Conservation (phyloP, 441 rosid species). For the Gossypium gossypioides region DNA sequence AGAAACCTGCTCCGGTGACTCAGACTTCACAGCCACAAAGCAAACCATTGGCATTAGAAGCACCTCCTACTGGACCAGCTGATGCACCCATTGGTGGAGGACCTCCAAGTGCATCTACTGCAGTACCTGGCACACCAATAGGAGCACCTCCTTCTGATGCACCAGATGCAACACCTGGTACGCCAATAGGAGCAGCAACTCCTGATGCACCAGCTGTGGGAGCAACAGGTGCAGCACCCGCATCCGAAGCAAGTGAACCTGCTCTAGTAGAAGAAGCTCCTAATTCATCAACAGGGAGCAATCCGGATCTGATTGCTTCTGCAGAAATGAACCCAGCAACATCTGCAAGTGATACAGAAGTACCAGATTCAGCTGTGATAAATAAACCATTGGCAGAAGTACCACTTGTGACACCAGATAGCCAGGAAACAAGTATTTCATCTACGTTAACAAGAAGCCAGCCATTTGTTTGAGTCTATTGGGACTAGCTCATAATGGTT, state of each 20-base stretch:
- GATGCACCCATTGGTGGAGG: slow-evolving; percentile 13
- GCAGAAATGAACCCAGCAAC: slow-evolving; percentile 20
- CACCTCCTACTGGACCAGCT: slow-evolving; percentile 32
- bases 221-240: slow-evolving; percentile 5
- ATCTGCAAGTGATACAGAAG: slow-evolving; percentile 18
- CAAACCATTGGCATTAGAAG: slow-evolving; percentile 66
- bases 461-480: slow-evolving; percentile 3
- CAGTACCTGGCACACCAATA: background rate
- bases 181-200: background rate
- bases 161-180: background rate
- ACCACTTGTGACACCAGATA: slow-evolving; percentile 23
- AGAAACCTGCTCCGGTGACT: slow-evolving; percentile 40
- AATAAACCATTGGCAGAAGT: slow-evolving; percentile 16
- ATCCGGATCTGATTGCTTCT: slow-evolving; percentile 20
- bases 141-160: background rate
- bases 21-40: slow-evolving; percentile 45
- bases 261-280: slow-evolving; percentile 21
- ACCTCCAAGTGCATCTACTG: slow-evolving; percentile 11
- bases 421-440: slow-evolving; percentile 18
- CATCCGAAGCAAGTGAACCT: slow-evolving; percentile 24
- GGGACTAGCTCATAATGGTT: background rate
- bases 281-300: slow-evolving; percentile 20
- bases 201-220: background rate
- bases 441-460: slow-evolving; percentile 9
- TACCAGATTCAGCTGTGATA: background rate